phyloP scores from a whole-genome alignment of 768 basidiomycete genomes.

The Rhodotorula babjevae region DNA sequence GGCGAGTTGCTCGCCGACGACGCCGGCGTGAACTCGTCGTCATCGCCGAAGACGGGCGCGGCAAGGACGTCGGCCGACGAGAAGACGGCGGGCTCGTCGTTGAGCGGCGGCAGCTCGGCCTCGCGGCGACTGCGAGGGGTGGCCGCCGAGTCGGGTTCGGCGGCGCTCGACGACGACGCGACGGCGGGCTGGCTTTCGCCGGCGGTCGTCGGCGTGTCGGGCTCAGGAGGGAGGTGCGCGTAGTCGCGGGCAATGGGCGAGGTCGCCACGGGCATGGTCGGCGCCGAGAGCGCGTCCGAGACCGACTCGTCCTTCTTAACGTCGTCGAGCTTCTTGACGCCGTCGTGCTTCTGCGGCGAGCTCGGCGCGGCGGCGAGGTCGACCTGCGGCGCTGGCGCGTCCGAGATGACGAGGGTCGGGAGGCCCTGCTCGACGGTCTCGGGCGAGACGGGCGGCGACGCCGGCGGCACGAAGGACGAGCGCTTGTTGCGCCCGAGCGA shows the following conservation, averaged over 20 bases:
- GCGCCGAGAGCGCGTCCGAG: background rate
- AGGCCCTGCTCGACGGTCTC: background rate
- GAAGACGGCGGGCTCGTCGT: background rate
- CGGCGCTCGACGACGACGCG: too few species aligned
- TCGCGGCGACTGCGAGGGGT: background rate
- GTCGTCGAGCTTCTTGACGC: background rate
- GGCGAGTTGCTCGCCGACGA: background rate
- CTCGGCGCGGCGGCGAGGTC: too few species aligned
- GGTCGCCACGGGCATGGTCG: background rate
- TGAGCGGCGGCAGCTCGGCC: background rate
- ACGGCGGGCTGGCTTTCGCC: too few species aligned
- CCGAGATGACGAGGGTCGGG: background rate
- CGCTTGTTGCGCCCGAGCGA: conserved; percentile 5
- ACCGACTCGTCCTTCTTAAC: background rate
- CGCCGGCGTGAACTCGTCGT: background rate
- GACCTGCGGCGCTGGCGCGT: background rate
- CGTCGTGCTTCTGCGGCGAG: background rate
- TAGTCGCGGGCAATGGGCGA: background rate
- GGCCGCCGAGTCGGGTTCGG: background rate
- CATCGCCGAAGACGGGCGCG: background rate
- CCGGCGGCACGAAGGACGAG: background rate
- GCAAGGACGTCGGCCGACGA: background rate
- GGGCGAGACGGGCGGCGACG: background rate
- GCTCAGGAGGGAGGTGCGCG: background rate
- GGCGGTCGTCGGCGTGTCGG: background rate